These are phyloP conservation scores for Chamaecyparis obtusa DNA, from an alignment of 75 land plant species.

Conservation along the genomic window DNA sequence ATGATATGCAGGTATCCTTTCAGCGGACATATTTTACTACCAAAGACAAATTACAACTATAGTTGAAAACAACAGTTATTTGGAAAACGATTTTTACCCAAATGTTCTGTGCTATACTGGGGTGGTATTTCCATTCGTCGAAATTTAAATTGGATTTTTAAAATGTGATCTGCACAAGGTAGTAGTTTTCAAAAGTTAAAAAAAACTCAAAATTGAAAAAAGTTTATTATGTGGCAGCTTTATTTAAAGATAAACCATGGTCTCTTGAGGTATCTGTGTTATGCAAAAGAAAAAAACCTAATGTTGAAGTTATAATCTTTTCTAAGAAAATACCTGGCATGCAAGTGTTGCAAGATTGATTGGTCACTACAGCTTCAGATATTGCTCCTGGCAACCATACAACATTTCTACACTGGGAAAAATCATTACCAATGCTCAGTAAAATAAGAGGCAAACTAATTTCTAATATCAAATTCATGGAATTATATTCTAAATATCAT, in stretches of 20 bases:
- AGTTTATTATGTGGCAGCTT: not conserved
- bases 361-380: slow-evolving; percentile 71
- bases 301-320: not conserved
- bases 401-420: slow-evolving; percentile 89
- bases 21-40: not conserved
- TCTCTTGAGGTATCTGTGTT: not conserved
- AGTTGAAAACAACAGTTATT: not conserved
- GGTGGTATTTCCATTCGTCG: slow-evolving; percentile 95
- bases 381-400: slow-evolving; percentile 92
- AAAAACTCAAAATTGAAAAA: not conserved
- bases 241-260: not conserved
- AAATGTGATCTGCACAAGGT: slow-evolving; percentile 64
- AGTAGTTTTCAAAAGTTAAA: not conserved
- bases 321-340: slow-evolving; percentile 61
- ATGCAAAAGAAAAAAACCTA: not conserved
- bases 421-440: not conserved
- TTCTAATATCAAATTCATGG: slow-evolving; percentile 8
- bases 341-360: slow-evolving; percentile 60
- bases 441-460: not conserved
- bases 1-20: not conserved
- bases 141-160: slow-evolving; percentile 81
- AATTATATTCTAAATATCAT: not conserved
- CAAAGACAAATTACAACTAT: not conserved
- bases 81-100: slow-evolving; percentile 40
- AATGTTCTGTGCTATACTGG: slow-evolving; percentile 62